A percentile compares a stretch with the other conserved stretches of the same genome.
These are phyloP conservation scores for Trichoderma virens DNA, from an alignment of 495 filamentous ascomycete genomes.

Conservation along the genomic window DNA sequence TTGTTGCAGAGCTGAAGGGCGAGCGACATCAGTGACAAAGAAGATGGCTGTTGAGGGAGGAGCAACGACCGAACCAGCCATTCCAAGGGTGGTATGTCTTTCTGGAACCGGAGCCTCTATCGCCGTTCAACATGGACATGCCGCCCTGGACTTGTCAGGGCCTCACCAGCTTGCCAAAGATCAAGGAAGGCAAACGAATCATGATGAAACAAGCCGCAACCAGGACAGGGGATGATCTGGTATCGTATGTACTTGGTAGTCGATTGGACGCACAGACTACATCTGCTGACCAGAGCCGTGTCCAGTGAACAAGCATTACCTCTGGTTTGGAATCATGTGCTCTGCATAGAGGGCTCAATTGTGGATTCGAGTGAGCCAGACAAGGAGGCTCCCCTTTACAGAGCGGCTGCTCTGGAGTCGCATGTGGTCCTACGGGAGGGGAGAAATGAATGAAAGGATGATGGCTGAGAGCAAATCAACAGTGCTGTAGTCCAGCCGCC, in stretches of 20 bases:
- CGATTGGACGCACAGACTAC: neutral
- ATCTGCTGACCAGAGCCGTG: neutral
- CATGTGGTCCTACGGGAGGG: neutral
- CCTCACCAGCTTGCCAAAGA: neutral
- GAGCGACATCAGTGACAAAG: neutral
- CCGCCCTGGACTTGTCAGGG: neutral
- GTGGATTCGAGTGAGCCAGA: neutral
- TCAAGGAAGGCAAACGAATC: neutral
- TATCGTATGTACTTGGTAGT: neutral
- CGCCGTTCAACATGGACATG: too few relatives aligned
- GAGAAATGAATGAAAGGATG: neutral
- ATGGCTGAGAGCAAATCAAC: neutral
- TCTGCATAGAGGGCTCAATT: neutral
- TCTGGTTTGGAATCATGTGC: neutral
- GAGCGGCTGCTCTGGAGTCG: neutral
- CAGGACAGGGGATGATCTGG: neutral
- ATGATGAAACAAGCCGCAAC: neutral
- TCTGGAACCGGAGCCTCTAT: neutral
- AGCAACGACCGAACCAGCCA: neutral
- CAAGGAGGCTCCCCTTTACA: neutral
- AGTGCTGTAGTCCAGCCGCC: neutral
- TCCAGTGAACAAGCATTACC: neutral
- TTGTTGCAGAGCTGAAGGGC: neutral
- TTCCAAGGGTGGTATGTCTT: neutral
- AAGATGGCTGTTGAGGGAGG: neutral